Evolutionary conservation across 2,329 filamentous ascomycete genomes (phyloP).

Genomic region (Iodosphaeria phyllophila): DNA sequence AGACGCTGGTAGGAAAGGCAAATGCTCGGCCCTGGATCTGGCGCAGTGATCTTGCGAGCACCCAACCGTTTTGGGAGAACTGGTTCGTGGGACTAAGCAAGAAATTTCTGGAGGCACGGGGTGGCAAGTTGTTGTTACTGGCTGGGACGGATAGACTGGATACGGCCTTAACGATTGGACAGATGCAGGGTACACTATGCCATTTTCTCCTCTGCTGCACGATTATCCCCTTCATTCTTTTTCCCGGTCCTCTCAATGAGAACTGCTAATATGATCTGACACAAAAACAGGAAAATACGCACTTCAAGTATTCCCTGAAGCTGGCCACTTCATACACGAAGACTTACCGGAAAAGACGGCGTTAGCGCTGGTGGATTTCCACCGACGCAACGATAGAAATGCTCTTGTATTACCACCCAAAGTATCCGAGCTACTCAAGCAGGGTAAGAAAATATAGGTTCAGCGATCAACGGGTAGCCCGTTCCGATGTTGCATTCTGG

Average conservation of each 20-base stretch:
- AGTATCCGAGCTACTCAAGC: constrained; percentile 53
- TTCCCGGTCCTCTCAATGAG: too few relatives aligned
- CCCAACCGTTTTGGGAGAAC: constrained; percentile 80
- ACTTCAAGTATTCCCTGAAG: constrained; percentile 81
- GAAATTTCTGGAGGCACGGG: constrained; percentile 68
- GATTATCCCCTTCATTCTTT: too few relatives aligned
- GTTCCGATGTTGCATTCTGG: too few relatives aligned
- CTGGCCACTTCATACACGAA: constrained; percentile 93
- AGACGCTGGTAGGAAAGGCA: constrained; percentile 4
- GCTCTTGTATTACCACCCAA: constrained; percentile 79
- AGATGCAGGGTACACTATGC: constrained; percentile 14
- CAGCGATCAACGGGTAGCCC: too few relatives aligned
- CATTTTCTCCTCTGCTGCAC: constrained; percentile 3
- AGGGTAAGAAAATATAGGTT: constrained; percentile 35
- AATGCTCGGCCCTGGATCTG: constrained; percentile 49
- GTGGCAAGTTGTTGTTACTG: constrained; percentile 20
- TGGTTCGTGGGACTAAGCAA: constrained; percentile 82
- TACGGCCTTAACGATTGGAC: constrained; percentile 17
- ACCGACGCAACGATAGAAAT: constrained; percentile 74
- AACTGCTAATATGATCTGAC: too few relatives aligned
- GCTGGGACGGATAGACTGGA: constrained; percentile 15
- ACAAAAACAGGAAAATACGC: constrained; percentile 76
- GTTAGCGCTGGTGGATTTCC: constrained; percentile 72
- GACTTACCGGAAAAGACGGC: constrained; percentile 86
- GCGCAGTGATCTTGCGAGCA: constrained; percentile 68